Evolutionary conservation across 495 filamentous ascomycete species (phyloP), one percentile per base, ranked within the genome.

Genomic region (Neurospora sp.): DNA sequence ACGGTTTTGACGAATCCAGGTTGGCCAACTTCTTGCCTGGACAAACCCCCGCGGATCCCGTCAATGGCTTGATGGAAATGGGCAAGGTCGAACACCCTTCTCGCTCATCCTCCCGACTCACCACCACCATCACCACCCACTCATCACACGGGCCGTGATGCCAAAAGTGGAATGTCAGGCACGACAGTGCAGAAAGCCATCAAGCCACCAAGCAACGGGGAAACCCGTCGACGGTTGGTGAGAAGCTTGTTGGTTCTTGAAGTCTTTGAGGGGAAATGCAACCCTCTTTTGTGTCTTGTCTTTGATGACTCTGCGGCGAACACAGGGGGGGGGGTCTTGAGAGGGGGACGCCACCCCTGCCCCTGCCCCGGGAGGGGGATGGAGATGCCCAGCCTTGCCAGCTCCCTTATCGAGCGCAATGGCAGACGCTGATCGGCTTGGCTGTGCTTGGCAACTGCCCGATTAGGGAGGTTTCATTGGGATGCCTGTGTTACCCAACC

Each of bases 381-480:
- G 12, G 12, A 14, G 39, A 48, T 48, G 44, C 44, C 44, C 46
- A 41, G 38, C 38, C 38, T 39, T 10, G 9, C 38, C 38, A 46
- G 46, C 46, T 53, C 46, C 46, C 46, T 22, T 53, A 53, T 53
- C 20, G 46, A 53, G 46, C 46, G 11, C 2, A 14, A 35, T 18
- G 6, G 53, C 53, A 61, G 14, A 18, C 31, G 53, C 31, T 65
- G 27, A 65, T 65, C 31, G 53, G 46, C 68, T 76, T 72, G 69
- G 53, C 76, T 35, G n/a, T 38, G 46, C 68, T 76, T 72, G 69
- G 53, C 76, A 76, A 72, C 73, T 79, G 59, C 77, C 77, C 61
- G 70, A 74, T 74, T 71, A 72, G 77, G 77, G 76, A 79, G 77
- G 76, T 79, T 73, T 12, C 72, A 74, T 39, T 48, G 11, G 42